These are phyloP conservation scores for Neopestalotiopsis sp. DNA, from an alignment of 2,329 filamentous ascomycete species.

Conservation along the genomic window DNA sequence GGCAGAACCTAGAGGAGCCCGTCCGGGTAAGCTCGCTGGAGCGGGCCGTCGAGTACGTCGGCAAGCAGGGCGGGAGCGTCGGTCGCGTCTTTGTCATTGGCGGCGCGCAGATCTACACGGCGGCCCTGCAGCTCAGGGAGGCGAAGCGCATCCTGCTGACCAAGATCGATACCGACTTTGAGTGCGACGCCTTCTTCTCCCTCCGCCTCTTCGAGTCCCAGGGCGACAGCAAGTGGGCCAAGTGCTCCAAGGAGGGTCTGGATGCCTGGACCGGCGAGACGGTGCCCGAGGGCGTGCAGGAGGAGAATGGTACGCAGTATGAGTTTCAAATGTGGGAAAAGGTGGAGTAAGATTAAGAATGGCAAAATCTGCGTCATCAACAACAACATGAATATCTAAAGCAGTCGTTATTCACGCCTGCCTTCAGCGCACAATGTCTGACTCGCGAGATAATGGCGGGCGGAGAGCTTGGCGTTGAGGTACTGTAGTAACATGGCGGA, in stretches of 20 bases:
- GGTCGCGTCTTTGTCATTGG: slow-evolving; percentile 85
- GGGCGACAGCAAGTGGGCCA: slow-evolving; percentile 55
- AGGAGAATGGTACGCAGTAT: slow-evolving; percentile 69
- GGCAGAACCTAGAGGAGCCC: slow-evolving; percentile 42
- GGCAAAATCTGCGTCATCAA: neutral
- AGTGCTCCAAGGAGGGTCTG: slow-evolving; percentile 56
- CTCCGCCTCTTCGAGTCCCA: slow-evolving; percentile 53
- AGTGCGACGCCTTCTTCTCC: slow-evolving; percentile 78
- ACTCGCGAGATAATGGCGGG: too few relatives aligned
- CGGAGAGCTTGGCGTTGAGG: too few relatives aligned
- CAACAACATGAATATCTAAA: neutral
- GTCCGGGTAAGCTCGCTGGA: slow-evolving; percentile 65
- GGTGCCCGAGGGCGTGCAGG: slow-evolving; percentile 58
- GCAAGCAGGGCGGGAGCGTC: slow-evolving; percentile 40
- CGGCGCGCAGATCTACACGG: slow-evolving; percentile 82
- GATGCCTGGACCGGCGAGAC: slow-evolving; percentile 70
- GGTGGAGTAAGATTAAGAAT: slow-evolving; percentile 26
- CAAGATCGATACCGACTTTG: slow-evolving; percentile 69
- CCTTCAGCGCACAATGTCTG: too few relatives aligned
- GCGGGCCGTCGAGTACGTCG: slow-evolving; percentile 56
- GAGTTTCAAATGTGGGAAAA: slow-evolving; percentile 78
- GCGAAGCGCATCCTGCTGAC: slow-evolving; percentile 72
- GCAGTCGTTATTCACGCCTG: too few relatives aligned
- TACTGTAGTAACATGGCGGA: too few relatives aligned
- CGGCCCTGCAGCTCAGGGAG: slow-evolving; percentile 65